These are phyloP conservation scores for Mycosphaerelloides madeirae DNA, from an alignment of 2,329 filamentous ascomycete species.

Conservation along the genomic window DNA sequence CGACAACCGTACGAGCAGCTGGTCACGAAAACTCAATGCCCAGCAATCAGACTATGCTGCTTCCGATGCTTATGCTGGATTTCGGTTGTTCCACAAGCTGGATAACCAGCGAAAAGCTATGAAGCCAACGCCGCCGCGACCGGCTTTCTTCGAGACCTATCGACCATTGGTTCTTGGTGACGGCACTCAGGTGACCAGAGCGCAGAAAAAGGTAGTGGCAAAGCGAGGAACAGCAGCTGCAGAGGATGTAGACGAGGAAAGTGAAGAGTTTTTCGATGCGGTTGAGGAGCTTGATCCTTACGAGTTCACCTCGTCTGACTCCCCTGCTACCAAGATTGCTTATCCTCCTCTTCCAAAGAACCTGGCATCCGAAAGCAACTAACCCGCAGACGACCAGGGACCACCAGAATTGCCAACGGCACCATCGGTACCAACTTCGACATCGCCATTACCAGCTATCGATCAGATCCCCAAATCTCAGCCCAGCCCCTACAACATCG, in stretches of 20 bases:
- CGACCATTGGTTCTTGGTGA: conserved; percentile 57
- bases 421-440: neutral
- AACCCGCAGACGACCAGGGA: neutral
- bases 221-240: conserved; percentile 9
- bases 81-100: conserved; percentile 67
- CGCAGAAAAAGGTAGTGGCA: conserved; percentile 1
- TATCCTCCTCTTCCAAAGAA: conserved; percentile 4
- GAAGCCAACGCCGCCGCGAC: conserved; percentile 65
- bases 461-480: neutral
- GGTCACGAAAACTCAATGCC: conserved; percentile 59
- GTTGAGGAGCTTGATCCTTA: conserved; percentile 23
- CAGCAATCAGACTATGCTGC: conserved; percentile 71
- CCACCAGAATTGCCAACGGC: neutral
- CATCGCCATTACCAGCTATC: neutral
- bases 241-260: conserved; percentile 25
- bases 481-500: neutral
- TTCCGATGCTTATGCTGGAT: conserved; percentile 74
- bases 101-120: conserved; percentile 64
- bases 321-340: neutral
- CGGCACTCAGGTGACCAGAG: conserved; percentile 27
- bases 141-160: conserved; percentile 63
- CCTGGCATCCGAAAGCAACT: neutral
- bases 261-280: conserved; percentile 34
- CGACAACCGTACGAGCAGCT: conserved; percentile 68
- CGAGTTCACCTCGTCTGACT: conserved; percentile 7